Evolutionary conservation across 2,329 filamentous ascomycete species (phyloP), one percentile per base, ranked within the genome.

Genomic region (Sporothrix brunneoviolacea): DNA sequence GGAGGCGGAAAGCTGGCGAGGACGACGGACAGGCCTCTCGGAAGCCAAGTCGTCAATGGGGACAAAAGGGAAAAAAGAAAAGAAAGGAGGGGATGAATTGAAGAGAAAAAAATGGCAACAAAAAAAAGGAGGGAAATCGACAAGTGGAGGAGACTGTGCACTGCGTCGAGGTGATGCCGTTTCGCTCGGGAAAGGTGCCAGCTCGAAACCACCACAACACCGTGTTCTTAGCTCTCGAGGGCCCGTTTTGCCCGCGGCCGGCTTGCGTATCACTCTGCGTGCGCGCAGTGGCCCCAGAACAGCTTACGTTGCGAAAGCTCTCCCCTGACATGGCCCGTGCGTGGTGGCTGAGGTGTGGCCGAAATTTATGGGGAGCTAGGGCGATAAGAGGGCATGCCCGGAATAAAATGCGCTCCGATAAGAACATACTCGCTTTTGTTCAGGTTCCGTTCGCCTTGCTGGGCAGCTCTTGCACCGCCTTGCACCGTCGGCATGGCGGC

Each of bases 301-400:
- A 61, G 63, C 62, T 65, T 65, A 66, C 63, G 65, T 67, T 64
- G 64, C 65, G 57, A 54, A 62, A 64, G 57, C 56, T 56, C 52
- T 55, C 55, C 61, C 28, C 36, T 21, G 7, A 8, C 13, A 15
- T 50, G 53, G 48, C n/a, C 53, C 51, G 53, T 38, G 43, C 47
- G 39, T n/a, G n/a, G n/a, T n/a, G n/a, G n/a, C n/a, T n/a, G n/a
- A n/a, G n/a, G n/a, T n/a, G n/a, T n/a, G n/a, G n/a, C n/a, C n/a
- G n/a, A n/a, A n/a, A n/a, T n/a, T n/a, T n/a, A n/a, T n/a, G n/a
- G n/a, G n/a, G n/a, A n/a, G n/a, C n/a, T n/a, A n/a, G n/a, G n/a
- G n/a, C n/a, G n/a, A n/a, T n/a, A n/a, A n/a, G n/a, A n/a, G n/a
- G n/a, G n/a, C n/a, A n/a, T n/a, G n/a, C n/a, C n/a, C n/a, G n/a